Base-by-base conservation (phyloP, 2,329 filamentous ascomycete species). In the Aspergillus felis region DNA sequence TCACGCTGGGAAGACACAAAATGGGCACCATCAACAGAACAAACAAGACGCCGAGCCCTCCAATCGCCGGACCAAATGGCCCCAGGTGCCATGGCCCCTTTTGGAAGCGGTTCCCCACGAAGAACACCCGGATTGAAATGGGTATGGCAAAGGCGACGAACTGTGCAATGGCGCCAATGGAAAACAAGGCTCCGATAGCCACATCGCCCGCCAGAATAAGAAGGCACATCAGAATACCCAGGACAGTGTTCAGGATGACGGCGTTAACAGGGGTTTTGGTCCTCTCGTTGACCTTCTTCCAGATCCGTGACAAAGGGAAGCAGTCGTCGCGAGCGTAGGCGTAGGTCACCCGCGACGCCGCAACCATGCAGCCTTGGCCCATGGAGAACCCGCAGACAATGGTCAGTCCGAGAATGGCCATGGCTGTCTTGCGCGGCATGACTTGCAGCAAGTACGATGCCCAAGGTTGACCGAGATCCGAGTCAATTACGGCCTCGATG, bases 321-420 rank as follows among this genome's bases (percentile, higher is more conserved):
- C 85, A 88, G 64, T 84, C 87, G 65, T 90, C 87, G 35, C 88
- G 84, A 20, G 87, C 87, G 71, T 90, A 90, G 17, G 87, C 87
- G 66, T 88, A 91, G 1, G 86, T 88, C 48, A 89, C 87, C 50
- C 88, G 81, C 24, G 83, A 87, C 9, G 82, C 82, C 7, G 82
- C 81, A 41, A 90, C 83, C 84, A 89, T 89, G 68, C 86, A 88
- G 1, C 86, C 87, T 69, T 90, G 87, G 5, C 87, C 87, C 84
- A 90, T 89, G 44, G 82, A 84, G 67, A 89, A 90, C 2, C 85
- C 84, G 57, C 86, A 87, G 44, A 90, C 77, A 61, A 90, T 88
- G 1, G 87, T 90, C 46, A 90, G 72, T 0, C 81, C 75, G 12
- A 90, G 81, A 52, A 89, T 82, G 1, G 84, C 84, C 27, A 89